A percentile compares a stretch with the other conserved stretches of the same genome.
Conservation (phyloP, 371 early-diverging fungal species). For the Actinomucor elegans region DNA sequence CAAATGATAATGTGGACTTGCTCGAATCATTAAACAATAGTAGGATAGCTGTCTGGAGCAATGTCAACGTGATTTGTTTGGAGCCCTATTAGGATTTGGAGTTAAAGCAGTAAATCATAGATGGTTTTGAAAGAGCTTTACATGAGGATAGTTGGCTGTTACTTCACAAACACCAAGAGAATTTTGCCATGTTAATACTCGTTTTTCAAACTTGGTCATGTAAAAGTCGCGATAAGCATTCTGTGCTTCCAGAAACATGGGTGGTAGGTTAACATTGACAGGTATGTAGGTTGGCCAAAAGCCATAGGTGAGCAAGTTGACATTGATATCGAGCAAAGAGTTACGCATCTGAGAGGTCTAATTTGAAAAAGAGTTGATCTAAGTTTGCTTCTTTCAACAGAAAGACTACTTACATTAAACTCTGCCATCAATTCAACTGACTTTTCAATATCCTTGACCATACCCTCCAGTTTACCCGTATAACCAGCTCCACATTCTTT, state of each 20-base stretch:
- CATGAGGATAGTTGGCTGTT: constrained; percentile 65
- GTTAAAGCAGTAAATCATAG: neutral
- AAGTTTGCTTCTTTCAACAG: no score
- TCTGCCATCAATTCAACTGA: constrained; percentile 70
- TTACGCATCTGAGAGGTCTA: no score
- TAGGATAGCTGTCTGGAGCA: constrained; percentile 76
- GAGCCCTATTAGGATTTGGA: constrained; percentile 44
- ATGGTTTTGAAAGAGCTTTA: constrained; percentile 1
- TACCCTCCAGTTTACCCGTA: constrained; percentile 91
- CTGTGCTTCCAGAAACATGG: constrained; percentile 51
- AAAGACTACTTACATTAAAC: constrained; percentile 58
- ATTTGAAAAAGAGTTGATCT: no score
- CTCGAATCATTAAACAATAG: constrained; percentile 72
- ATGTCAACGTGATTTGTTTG: constrained; percentile 72
- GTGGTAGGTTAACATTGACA: constrained; percentile 65
- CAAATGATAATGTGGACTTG: constrained; percentile 54
- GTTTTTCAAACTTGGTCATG: constrained; percentile 68
- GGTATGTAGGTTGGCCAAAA: constrained; percentile 94
- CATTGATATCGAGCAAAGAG: constrained; percentile 44
- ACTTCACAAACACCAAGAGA: constrained; percentile 78
- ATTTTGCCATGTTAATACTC: constrained; percentile 85
- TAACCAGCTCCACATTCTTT: constrained; percentile 87
- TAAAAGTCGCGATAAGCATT: constrained; percentile 78
- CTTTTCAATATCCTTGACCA: constrained; percentile 88
- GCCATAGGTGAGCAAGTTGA: constrained; percentile 83